Evolutionary conservation across 2,329 filamentous ascomycete species (phyloP), one percentile per base, ranked within the genome.

Genomic region (Acephala macrosclerotiorum): DNA sequence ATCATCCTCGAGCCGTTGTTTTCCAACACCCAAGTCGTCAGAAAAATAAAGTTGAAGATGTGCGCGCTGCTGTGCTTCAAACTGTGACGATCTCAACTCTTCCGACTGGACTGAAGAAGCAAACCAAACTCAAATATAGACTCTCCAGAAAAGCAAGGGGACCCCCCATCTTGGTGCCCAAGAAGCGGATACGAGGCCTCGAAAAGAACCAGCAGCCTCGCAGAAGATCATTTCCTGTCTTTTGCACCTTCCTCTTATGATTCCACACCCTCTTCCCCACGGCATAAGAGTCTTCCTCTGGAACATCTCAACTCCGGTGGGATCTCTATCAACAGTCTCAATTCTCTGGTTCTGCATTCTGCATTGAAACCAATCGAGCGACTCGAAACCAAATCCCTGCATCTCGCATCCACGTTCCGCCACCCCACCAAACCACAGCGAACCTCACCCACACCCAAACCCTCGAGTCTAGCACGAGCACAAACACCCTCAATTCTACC

Each of bases 331-430:
- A 33, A 33, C 4, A 33, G 29, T 9, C 29, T 33, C 29, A 33
- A 33, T 33, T 9, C 29, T 33, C 29, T 16, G 14, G 5, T 3
- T 25, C 11, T 36, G 25, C n/a, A 49, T 53, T 33, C 49, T 57
- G 55, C 55, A 57, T 36, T 38, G 29, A 36, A 20, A 57, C 55
- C 55, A 36, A 57, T 57, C 29, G 55, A 20, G 29, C 29, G 29
- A 57, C 29, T 1, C 55, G 55, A 57, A 57, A 57, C 55, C 20
- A 25, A 22, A 35, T 20, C 55, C 55, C 55, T 57, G 55, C n/a
- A 33, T 9, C 12, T 16, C 33, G 20, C 55, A 20, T 35, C 55
- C 55, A 56, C 20, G 18, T 8, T 38, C 33, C 29, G 20, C 35
- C 55, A 57, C 55, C 29, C 14, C 51, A 33, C 25, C 51, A 36